These are phyloP conservation scores for Sclerotinia trifoliorum DNA, from an alignment of 2,329 filamentous ascomycete species.

Conservation along the genomic window DNA sequence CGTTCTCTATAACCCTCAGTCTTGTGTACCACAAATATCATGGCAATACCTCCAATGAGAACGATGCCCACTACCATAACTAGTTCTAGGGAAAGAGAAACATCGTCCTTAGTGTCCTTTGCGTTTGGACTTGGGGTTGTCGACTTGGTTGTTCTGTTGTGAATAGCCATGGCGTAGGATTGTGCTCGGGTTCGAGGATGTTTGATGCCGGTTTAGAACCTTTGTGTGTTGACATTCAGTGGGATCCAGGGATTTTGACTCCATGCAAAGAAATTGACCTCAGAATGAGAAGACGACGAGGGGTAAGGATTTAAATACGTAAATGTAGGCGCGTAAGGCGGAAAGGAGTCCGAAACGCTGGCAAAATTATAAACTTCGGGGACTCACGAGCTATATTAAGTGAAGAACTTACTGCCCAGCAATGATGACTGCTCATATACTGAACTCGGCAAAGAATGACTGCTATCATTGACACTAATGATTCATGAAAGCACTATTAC, in stretches of 20 bases:
- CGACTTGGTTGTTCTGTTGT: background rate
- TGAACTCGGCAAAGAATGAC: background rate
- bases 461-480: background rate
- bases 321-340: too few species aligned
- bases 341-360: background rate
- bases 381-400: background rate
- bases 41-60: background rate
- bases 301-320: background rate
- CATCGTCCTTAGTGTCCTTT: background rate
- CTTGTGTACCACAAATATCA: background rate
- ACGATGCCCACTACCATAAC: background rate
- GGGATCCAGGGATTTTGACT: background rate
- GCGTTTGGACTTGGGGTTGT: background rate
- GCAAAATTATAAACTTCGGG: background rate
- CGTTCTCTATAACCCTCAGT: background rate
- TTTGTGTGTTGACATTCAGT: background rate
- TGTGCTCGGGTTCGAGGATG: background rate
- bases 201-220: background rate
- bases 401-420: accelerated
- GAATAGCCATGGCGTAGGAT: background rate
- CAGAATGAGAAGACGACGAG: background rate
- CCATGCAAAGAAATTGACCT: too few species aligned
- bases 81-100: background rate
- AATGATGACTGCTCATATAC: background rate
- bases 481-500: background rate